Evolutionary conservation across 192 early-diverging fungal species (phyloP), one percentile per base, ranked within the genome.

Genomic region (Obelidium mucronatum): DNA sequence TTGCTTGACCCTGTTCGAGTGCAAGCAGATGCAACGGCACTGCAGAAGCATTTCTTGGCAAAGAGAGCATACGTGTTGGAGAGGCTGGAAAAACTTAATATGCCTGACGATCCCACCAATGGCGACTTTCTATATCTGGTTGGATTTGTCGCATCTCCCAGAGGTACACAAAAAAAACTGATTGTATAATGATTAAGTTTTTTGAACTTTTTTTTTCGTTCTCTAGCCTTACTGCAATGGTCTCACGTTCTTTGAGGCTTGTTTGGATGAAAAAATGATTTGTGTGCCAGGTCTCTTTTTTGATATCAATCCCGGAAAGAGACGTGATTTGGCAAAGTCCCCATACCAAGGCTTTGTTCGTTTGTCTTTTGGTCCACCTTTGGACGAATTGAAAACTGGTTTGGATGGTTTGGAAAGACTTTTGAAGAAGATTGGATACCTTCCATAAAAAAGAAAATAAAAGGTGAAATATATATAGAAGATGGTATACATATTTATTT

Each of bases 91-190:
- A 35, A 81, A 31, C 80, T 87, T 34, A 84, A 82, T 35, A 70
- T 88, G 11, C 60, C 75, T 88, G 17, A 42, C 56, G 15, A 74
- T 78, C 1, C 78, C 85, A 24, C 87, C 87, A 15, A 77, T 76
- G 39, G 85, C 83, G 13, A 88, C 87, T 0, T 88, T 88, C 77
- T 88, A 88, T 58, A 80, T 88, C n/a, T 88, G 87, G 87, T 44
- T 88, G 19, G 80, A 88, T 71, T 63, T 88, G 22, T 61, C 36
- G 13, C 33, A 56, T 2, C 70, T 88, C 1, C 83, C 85, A 3
- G 79, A 48, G 44, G 44, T 48, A 48, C n/a, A n/a, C n/a, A n/a
- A n/a, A n/a, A n/a, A n/a, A n/a, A n/a, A n/a, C n/a, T n/a, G n/a
- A n/a, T n/a, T n/a, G n/a, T n/a, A n/a, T n/a, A n/a, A n/a, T n/a